Evolutionary conservation across 1,139 yeast genomes (phyloP), one percentile per base, ranked within the genome.

Genomic region (Arxiozyma bovina): DNA sequence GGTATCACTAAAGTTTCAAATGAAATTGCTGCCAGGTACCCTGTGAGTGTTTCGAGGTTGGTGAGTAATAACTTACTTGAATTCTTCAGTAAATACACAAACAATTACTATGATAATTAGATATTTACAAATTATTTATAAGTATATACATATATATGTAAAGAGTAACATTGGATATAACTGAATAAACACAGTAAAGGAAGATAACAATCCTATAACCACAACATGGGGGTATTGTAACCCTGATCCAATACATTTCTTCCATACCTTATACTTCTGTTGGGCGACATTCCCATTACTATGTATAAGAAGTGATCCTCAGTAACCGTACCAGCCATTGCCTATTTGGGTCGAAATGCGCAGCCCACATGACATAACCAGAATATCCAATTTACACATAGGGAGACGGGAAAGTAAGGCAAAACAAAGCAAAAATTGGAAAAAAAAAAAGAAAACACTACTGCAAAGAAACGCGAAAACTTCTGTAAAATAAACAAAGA

Each of bases 1-100:
- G 96, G 96, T 0, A 72, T 85, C 47, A 81, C 86, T 48, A 88
- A 87, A 70, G 81, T 89, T 42, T 83, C 81, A 60, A 85, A 85
- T 61, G 83, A 85, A 63, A 81, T 88, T n/a, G 82, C 81, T 56
- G 94, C 93, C 8, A 77, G 81, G 52, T 88, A 83, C 68, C 77
- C 83, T 41, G 75, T 73, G 40, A 61, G 72, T n/a, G 74, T 68
- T 3, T 63, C 56, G 46, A 60, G 61, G 47, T 52, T 68, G 50
- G 72, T 74, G 56, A 69, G 69, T 51, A 69, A 69, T 53, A 72
- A 68, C 54, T 50, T 68, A 46, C 57, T 68, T 27, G 58, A 58
- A 42, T 68, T 66, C 55, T 63, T 63, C 55, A 55, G 62, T 22
- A 55, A 62, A 34, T 65, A 59, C 51, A 61, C 70, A 9, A 66